phyloP scores from a whole-genome alignment of 768 basidiomycete species.

The Xanthoconium stramineum region DNA sequence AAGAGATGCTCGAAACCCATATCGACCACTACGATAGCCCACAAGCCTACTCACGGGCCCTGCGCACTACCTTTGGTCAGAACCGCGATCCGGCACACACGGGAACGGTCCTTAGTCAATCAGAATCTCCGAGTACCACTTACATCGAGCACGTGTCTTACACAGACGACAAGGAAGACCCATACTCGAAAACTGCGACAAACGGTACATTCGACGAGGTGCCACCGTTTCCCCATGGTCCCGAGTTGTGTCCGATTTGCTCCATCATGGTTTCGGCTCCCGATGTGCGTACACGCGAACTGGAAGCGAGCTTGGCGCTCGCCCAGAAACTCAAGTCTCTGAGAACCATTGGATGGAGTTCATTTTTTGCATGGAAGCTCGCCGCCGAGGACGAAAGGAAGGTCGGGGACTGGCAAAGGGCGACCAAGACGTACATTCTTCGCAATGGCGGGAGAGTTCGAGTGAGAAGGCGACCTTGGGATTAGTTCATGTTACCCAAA shows the following conservation, averaged over 20 bases:
- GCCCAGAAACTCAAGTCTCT: constrained; percentile 44
- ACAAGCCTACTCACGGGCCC: constrained; percentile 16
- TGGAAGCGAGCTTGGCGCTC: constrained; percentile 45
- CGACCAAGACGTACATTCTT: constrained; percentile 41
- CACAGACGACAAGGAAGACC: constrained; percentile 16
- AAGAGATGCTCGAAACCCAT: constrained; percentile 46
- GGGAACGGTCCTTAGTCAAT: constrained; percentile 23
- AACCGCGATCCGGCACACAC: background rate
- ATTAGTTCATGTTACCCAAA: background rate
- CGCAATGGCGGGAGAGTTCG: constrained; percentile 40
- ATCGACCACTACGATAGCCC: constrained; percentile 30
- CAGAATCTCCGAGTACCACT: constrained; percentile 10
- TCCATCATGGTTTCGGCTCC: constrained; percentile 19
- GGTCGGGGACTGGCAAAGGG: constrained; percentile 23
- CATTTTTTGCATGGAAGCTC: constrained; percentile 37
- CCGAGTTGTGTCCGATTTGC: constrained; percentile 39
- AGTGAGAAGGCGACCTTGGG: constrained; percentile 44
- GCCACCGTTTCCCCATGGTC: constrained; percentile 30
- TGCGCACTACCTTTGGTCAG: constrained; percentile 10
- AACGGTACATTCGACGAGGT: constrained; percentile 9
- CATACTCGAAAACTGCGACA: background rate
- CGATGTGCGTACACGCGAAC: constrained; percentile 41
- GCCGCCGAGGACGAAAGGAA: constrained; percentile 14
- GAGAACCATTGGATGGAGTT: constrained; percentile 49
- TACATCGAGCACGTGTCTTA: constrained; percentile 21